Evolutionary conservation across 2,329 filamentous ascomycete genomes (phyloP).

Genomic region (Tolypocladium cylindrosporum): DNA sequence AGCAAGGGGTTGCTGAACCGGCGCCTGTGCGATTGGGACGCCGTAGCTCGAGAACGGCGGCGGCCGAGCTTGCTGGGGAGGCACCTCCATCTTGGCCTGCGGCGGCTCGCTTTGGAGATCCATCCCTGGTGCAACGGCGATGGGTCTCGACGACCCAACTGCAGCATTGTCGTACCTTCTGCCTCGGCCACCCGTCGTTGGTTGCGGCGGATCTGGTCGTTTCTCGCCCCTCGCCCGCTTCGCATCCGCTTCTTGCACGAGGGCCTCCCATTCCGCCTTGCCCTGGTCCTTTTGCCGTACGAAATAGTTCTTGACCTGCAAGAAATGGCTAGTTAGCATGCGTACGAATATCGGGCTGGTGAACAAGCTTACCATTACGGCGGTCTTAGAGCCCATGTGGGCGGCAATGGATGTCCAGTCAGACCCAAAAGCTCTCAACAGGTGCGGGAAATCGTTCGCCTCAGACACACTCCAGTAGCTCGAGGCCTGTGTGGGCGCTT

Average conservation of each 20-base stretch:
- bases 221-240: conserved; percentile 47
- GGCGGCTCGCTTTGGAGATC: conserved; percentile 36
- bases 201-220: conserved; percentile 49
- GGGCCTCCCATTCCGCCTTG: conserved; percentile 48
- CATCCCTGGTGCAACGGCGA: conserved; percentile 34
- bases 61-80: conserved; percentile 18
- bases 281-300: conserved; percentile 50
- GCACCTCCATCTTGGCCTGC: conserved; percentile 34
- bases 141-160: conserved; percentile 22
- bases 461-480: conserved; percentile 87
- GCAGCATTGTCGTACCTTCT: conserved; percentile 39
- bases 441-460: conserved; percentile 62
- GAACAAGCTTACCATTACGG: conserved; percentile 60
- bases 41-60: conserved; percentile 33
- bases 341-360: not conserved
- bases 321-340: conserved; percentile 4
- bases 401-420: conserved; percentile 68
- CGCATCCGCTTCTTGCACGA: conserved; percentile 50
- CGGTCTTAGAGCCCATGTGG: conserved; percentile 75
- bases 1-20: conserved; percentile 19
- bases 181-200: conserved; percentile 35
- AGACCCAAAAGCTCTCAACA: conserved; percentile 66
- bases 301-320: conserved; percentile 60
- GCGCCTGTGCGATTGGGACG: conserved; percentile 35
- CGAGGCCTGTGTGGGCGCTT: conserved; percentile 49